Conservation (phyloP, 2,329 filamentous ascomycete genomes). For the Scortechinia acanthostroma region DNA sequence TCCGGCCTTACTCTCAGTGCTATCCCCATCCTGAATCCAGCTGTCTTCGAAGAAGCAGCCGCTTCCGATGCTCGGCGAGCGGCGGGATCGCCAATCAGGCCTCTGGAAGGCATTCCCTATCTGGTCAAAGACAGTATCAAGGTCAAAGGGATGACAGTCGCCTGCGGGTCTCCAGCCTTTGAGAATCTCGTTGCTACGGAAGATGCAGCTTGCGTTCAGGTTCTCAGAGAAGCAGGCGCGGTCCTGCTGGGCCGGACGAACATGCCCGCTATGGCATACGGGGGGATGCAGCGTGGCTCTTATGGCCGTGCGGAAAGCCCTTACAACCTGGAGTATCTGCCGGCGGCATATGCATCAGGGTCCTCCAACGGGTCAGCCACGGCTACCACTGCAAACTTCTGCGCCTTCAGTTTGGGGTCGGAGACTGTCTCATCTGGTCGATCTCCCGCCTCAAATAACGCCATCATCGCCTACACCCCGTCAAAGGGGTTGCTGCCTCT, state of each 20-base stretch:
- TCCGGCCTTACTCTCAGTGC: slow-evolving; percentile 31
- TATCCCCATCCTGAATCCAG: slow-evolving; percentile 35
- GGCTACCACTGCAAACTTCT: slow-evolving; percentile 38
- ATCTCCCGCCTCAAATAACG: slow-evolving; percentile 47
- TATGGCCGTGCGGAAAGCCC: slow-evolving; percentile 48
- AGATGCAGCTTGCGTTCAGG: slow-evolving; percentile 39
- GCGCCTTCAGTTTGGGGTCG: slow-evolving; percentile 40
- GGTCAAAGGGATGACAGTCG: slow-evolving; percentile 40
- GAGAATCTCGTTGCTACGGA: slow-evolving; percentile 35
- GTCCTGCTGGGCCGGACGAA: slow-evolving; percentile 47
- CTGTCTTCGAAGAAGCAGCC: slow-evolving; percentile 33
- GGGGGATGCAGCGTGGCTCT: slow-evolving; percentile 46
- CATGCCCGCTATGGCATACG: slow-evolving; percentile 51
- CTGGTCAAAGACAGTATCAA: slow-evolving; percentile 51
- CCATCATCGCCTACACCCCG: slow-evolving; percentile 44
- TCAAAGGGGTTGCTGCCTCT: slow-evolving; percentile 40
- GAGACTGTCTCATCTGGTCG: slow-evolving; percentile 50
- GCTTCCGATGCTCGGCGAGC: slow-evolving; percentile 34
- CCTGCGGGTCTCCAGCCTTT: slow-evolving; percentile 46
- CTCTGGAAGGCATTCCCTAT: slow-evolving; percentile 46
- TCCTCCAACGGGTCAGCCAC: slow-evolving; percentile 48
- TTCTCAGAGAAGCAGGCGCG: slow-evolving; percentile 36
- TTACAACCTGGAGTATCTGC: slow-evolving; percentile 42
- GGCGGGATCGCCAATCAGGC: slow-evolving; percentile 19
- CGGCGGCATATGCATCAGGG: slow-evolving; percentile 45